These are phyloP conservation scores for Chrysosporium queenslandicum DNA, from an alignment of 2,329 filamentous ascomycete genomes.

Conservation along the genomic window DNA sequence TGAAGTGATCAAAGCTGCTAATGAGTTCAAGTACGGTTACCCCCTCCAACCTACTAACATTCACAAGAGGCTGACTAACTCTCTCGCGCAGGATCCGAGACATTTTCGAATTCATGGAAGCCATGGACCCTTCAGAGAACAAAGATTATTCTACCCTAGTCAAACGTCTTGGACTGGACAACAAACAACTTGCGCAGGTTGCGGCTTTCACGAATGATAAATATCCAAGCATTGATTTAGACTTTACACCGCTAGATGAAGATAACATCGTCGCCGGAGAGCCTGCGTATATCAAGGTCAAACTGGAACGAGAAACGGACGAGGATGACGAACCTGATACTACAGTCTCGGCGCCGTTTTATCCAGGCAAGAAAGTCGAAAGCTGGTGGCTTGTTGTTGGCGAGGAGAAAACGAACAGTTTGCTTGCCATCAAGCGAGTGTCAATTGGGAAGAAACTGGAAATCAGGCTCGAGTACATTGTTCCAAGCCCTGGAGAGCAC, in stretches of 20 bases:
- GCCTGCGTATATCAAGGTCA: conserved; percentile 71
- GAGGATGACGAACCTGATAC: conserved; percentile 65
- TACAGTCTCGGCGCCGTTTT: conserved; percentile 90
- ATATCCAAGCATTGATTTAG: conserved; percentile 88
- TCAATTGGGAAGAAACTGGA: conserved; percentile 72
- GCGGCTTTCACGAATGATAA: conserved; percentile 92
- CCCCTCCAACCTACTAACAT: background rate
- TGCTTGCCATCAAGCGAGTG: conserved; percentile 89
- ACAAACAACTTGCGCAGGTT: conserved; percentile 75
- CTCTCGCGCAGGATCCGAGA: conserved; percentile 64
- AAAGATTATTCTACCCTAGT: conserved; percentile 67
- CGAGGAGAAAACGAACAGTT: conserved; percentile 75
- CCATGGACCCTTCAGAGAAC: conserved; percentile 94
- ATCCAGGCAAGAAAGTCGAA: conserved; percentile 82
- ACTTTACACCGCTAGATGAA: conserved; percentile 73
- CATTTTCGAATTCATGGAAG: conserved; percentile 96
- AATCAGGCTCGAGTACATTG: conserved; percentile 75
- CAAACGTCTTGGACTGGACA: conserved; percentile 65
- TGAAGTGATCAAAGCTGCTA: conserved; percentile 71
- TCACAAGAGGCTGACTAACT: conserved; percentile 13
- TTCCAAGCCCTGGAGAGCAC: conserved; percentile 76
- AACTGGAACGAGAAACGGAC: conserved; percentile 72
- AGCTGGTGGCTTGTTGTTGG: conserved; percentile 98
- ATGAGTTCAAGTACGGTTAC: conserved; percentile 60
- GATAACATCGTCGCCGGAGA: conserved; percentile 71